phyloP scores from a whole-genome alignment of 805 yeast genomes.

The Saccharomycopsis amapae region DNA sequence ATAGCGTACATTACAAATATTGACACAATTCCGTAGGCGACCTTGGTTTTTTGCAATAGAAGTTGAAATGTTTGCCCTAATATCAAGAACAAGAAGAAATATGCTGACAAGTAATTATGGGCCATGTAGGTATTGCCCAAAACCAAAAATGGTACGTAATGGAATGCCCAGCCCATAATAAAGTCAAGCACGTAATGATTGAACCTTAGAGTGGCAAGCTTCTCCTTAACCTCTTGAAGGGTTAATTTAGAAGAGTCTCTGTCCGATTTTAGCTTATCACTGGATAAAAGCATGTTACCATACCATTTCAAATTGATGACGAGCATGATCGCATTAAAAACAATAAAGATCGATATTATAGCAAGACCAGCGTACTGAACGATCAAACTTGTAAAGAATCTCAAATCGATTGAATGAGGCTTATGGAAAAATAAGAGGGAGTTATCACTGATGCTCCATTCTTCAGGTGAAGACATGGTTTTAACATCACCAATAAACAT shows the following conservation, averaged over 20 bases:
- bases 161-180: conserved; percentile 49
- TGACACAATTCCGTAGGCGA: too few species aligned
- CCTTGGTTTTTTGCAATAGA: too few species aligned
- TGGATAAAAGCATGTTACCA: conserved; percentile 27
- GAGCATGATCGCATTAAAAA: background rate
- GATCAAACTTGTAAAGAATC: background rate
- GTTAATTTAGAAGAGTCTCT: background rate
- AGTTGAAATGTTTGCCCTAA: conserved; percentile 9
- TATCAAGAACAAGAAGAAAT: conserved; percentile 15
- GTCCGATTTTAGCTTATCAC: conserved; percentile 5
- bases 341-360: background rate
- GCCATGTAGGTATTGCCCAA: conserved; percentile 4
- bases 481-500: conserved; percentile 28
- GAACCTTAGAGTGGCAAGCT: conserved; percentile 5
- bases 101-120: conserved; percentile 15
- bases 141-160: conserved; percentile 48
- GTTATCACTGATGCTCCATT: conserved; percentile 4
- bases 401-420: background rate
- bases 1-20: too few species aligned
- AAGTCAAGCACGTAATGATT: conserved; percentile 25
- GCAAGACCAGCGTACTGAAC: conserved; percentile 9
- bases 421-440: background rate
- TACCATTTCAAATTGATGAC: conserved; percentile 29
- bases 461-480: conserved; percentile 19
- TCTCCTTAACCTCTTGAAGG: conserved; percentile 19